These are phyloP conservation scores for Clavariopsis aquatica DNA, from an alignment of 495 filamentous ascomycete genomes.

Conservation along the genomic window DNA sequence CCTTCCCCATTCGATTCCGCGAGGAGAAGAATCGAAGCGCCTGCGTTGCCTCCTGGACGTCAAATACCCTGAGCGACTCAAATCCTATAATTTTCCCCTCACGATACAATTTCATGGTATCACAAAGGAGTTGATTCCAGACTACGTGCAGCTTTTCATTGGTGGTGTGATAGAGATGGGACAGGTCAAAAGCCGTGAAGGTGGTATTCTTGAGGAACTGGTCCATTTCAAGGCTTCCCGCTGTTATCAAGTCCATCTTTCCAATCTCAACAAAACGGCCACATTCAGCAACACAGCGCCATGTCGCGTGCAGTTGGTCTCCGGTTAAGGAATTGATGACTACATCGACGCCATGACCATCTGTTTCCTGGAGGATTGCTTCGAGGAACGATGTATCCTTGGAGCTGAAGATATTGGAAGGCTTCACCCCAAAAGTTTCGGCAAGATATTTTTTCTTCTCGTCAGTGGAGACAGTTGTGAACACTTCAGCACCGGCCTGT, in stretches of 20 bases:
- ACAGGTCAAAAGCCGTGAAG: conserved; percentile 5
- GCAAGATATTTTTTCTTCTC: conserved; percentile 23
- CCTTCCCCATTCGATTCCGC: conserved; percentile 60
- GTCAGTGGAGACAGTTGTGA: conserved; percentile 31
- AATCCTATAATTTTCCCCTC: conserved; percentile 9
- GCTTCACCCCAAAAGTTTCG: conserved; percentile 6
- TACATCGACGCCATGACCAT: conserved; percentile 61
- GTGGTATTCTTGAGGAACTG: not conserved
- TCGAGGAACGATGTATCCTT: conserved; percentile 42
- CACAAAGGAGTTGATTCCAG: conserved; percentile 24
- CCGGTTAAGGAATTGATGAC: conserved; percentile 60
- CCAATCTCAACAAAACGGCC: conserved; percentile 63
- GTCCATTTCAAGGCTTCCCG: conserved; percentile 32
- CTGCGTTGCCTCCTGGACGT: conserved; percentile 36
- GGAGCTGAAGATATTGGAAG: conserved; percentile 24
- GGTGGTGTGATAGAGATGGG: not conserved
- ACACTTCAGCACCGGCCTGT: conserved; percentile 44
- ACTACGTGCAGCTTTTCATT: not conserved
- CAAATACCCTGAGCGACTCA: not conserved
- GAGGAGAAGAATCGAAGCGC: conserved; percentile 60
- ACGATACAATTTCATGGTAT: conserved; percentile 45
- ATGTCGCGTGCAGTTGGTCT: conserved; percentile 47
- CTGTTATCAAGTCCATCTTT: conserved; percentile 52
- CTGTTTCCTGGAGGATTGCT: conserved; percentile 53
- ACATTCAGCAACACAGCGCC: conserved; percentile 55